These are phyloP conservation scores for Barbarea vulgaris DNA, from an alignment of 345 rosid genomes.

Conservation along the genomic window DNA sequence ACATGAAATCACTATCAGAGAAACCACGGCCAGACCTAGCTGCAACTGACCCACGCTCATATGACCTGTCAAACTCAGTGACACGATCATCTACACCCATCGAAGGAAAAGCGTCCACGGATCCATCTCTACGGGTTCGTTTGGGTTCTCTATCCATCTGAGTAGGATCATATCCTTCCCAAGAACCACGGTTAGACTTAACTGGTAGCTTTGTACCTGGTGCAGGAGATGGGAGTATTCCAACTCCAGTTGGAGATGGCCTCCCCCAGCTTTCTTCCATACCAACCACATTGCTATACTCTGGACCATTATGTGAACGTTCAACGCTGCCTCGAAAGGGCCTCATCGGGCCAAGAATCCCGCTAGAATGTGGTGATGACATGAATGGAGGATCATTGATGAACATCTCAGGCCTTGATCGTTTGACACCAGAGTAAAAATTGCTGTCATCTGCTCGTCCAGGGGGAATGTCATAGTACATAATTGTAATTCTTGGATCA, in stretches of 20 bases:
- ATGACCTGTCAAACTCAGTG: slow-evolving; percentile 48
- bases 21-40: slow-evolving; percentile 44
- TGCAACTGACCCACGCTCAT: slow-evolving; percentile 51
- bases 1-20: slow-evolving; percentile 56
- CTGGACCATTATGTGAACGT: slow-evolving; percentile 51
- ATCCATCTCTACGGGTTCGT: slow-evolving; percentile 66
- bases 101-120: slow-evolving; percentile 52
- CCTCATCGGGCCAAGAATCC: slow-evolving; percentile 47
- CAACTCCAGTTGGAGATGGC: slow-evolving; percentile 64
- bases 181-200: slow-evolving; percentile 56
- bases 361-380: slow-evolving; percentile 45
- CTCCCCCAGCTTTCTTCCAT: slow-evolving; percentile 63
- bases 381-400: slow-evolving; percentile 52
- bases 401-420: slow-evolving; percentile 56
- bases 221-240: slow-evolving; percentile 58
- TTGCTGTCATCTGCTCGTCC: slow-evolving; percentile 59
- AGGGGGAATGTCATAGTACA: slow-evolving; percentile 71
- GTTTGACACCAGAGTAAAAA: slow-evolving; percentile 58
- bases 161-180: slow-evolving; percentile 72
- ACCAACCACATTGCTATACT: slow-evolving; percentile 53
- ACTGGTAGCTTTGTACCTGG: slow-evolving; percentile 57
- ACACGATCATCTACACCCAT: slow-evolving; percentile 60
- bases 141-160: slow-evolving; percentile 69
- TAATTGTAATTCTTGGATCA: slow-evolving; percentile 86
- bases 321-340: slow-evolving; percentile 60